A percentile compares a stretch with the other conserved stretches of the same genome.
These are phyloP conservation scores for Xylariaceae sp. DNA, from an alignment of 2,329 filamentous ascomycete species.

Conservation along the genomic window DNA sequence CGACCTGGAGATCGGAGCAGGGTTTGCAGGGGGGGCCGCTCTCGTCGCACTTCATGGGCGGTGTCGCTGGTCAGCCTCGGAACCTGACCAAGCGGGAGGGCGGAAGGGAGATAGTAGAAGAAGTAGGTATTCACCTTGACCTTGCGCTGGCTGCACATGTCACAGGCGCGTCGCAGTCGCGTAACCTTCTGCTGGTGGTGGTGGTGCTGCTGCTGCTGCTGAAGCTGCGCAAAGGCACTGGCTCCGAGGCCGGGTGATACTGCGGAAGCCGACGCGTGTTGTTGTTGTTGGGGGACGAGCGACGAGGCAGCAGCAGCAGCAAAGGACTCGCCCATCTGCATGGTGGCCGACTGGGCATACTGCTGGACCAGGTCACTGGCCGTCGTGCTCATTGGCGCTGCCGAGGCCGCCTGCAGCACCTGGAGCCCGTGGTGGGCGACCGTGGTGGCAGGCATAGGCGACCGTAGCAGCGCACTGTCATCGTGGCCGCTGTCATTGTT, in stretches of 20 bases:
- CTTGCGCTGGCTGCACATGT: slow-evolving; percentile 55
- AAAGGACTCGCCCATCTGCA: slow-evolving; percentile 25
- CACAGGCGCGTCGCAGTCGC: slow-evolving; percentile 50
- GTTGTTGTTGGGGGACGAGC: too few species aligned
- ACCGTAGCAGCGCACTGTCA: too few species aligned
- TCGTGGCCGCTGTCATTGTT: too few species aligned
- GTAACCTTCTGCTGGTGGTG: slow-evolving; percentile 46
- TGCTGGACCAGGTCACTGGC: slow-evolving; percentile 15
- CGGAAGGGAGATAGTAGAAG: too few species aligned
- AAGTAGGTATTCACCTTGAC: slow-evolving; percentile 38
- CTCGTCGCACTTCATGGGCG: slow-evolving; percentile 53
- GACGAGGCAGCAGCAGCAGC: too few species aligned
- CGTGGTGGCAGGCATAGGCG: slow-evolving; percentile 11
- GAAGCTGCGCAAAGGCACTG: too few species aligned
- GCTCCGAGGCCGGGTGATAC: too few species aligned
- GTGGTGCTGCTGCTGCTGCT: too few species aligned
- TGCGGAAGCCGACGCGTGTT: too few species aligned
- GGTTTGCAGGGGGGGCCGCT: slow-evolving; percentile 48
- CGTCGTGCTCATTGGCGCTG: slow-evolving; percentile 12
- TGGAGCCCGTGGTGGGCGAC: slow-evolving; percentile 25
- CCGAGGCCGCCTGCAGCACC: slow-evolving; percentile 22
- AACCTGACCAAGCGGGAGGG: too few species aligned
- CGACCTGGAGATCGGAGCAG: slow-evolving; percentile 48
- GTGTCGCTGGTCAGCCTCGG: too few species aligned
- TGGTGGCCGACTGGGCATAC: slow-evolving; percentile 25